Evolutionary conservation across 1,139 yeast genomes (phyloP).

Genomic region (Candida sp.): DNA sequence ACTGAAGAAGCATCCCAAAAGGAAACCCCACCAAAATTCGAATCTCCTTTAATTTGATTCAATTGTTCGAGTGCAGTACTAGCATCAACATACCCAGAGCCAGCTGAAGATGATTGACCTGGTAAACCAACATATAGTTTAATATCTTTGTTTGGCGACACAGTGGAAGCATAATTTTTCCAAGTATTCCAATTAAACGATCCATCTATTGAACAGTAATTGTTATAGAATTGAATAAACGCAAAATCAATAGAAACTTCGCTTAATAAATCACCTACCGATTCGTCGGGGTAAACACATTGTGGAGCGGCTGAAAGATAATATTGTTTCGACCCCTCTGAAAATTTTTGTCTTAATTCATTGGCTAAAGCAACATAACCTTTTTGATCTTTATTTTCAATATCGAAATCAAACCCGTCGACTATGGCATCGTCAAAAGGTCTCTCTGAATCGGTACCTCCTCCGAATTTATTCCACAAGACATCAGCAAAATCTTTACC

Average conservation of each 20-base stretch:
- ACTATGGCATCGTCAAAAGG: slow-evolving; percentile 62
- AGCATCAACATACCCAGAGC: slow-evolving; percentile 17
- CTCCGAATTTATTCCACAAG: slow-evolving; percentile 82
- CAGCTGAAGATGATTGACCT: slow-evolving; percentile 18
- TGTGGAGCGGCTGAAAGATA: slow-evolving; percentile 91
- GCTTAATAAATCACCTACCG: slow-evolving; percentile 61
- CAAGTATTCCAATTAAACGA: slow-evolving; percentile 24
- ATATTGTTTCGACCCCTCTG: slow-evolving; percentile 53
- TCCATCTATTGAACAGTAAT: slow-evolving; percentile 55
- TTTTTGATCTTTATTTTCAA: slow-evolving; percentile 34
- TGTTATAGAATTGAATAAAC: slow-evolving; percentile 87
- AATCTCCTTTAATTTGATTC: slow-evolving; percentile 12
- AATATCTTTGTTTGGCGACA: slow-evolving; percentile 20
- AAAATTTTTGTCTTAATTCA: slow-evolving; percentile 54
- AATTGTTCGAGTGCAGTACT: slow-evolving; percentile 11
- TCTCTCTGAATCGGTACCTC: slow-evolving; percentile 45
- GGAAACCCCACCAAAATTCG: slow-evolving; percentile 23
- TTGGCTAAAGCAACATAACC: slow-evolving; percentile 61
- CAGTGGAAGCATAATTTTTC: slow-evolving; percentile 17
- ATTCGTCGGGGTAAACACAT: slow-evolving; percentile 83
- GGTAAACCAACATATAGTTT: slow-evolving; percentile 28
- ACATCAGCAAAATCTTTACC: slow-evolving; percentile 69
- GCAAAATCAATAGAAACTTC: slow-evolving; percentile 71
- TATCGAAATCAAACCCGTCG: slow-evolving; percentile 40
- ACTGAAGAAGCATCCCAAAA: slow-evolving; percentile 26